These are phyloP conservation scores for Malassezia brasiliensis DNA, from an alignment of 1,284 basidiomycete genomes.

Conservation along the genomic window DNA sequence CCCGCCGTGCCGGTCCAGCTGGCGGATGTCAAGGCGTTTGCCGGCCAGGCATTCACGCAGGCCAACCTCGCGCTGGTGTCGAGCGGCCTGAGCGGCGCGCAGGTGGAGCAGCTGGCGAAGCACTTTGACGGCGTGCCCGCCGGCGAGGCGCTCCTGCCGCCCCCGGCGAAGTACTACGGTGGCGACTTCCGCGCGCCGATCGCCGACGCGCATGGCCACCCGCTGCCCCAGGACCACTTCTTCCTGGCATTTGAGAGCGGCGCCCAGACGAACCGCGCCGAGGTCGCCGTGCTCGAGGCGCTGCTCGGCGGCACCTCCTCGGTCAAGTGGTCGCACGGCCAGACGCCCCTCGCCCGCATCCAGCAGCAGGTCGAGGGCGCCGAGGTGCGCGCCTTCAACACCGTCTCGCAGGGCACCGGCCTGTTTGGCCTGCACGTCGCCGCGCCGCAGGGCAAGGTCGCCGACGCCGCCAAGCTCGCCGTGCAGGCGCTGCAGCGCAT, in stretches of 20 bases:
- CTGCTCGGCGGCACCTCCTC: constrained; percentile 39
- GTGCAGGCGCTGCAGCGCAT: constrained; percentile 34
- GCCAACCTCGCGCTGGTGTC: constrained; percentile 43
- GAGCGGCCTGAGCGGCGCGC: constrained; percentile 31
- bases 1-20: constrained; percentile 37
- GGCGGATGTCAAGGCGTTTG: constrained; percentile 32
- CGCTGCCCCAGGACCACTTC: constrained; percentile 36
- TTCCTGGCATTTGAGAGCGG: constrained; percentile 44
- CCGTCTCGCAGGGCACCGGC: constrained; percentile 37
- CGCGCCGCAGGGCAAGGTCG: constrained; percentile 29
- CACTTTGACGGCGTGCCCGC: constrained; percentile 30
- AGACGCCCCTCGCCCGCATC: constrained; percentile 33
- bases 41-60: constrained; percentile 23
- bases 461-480: constrained; percentile 30
- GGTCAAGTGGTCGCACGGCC: constrained; percentile 44
- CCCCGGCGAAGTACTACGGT: constrained; percentile 44
- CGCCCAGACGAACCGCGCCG: constrained; percentile 25
- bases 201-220: constrained; percentile 32
- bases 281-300: constrained; percentile 40
- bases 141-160: constrained; percentile 18
- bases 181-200: constrained; percentile 42
- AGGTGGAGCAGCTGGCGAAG: constrained; percentile 28
- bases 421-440: constrained; percentile 41
- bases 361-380: constrained; percentile 24
- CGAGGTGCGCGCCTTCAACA: constrained; percentile 39